Conservation (phyloP, 306 rosid species). For the Acacia melanoxylon region DNA sequence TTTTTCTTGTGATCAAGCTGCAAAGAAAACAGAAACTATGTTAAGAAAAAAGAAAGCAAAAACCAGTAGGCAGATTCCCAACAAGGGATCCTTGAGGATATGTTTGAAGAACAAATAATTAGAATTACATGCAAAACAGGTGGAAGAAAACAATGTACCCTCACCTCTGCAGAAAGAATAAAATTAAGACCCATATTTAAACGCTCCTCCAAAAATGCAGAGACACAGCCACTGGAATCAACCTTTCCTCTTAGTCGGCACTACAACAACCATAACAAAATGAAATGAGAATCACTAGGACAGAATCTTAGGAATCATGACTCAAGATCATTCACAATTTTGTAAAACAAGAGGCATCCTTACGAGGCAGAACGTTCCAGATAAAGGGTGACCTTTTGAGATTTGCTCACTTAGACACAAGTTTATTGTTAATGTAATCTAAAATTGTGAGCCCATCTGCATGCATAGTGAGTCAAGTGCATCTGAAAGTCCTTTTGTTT, state of each 20-base stretch:
- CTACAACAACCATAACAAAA: conserved; percentile 21
- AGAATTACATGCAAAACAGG: background rate
- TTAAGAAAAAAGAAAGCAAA: conserved; percentile 1
- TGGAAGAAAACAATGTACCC: conserved; percentile 4
- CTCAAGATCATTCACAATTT: background rate
- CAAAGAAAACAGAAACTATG: conserved; percentile 30
- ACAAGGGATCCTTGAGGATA: background rate
- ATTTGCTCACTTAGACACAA: background rate
- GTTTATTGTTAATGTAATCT: background rate
- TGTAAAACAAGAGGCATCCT: background rate
- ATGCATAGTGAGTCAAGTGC: background rate
- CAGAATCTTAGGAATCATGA: background rate
- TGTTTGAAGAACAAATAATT: background rate
- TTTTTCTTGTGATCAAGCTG: conserved; percentile 94
- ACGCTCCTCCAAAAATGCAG: conserved; percentile 91
- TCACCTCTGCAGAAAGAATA: conserved; percentile 58
- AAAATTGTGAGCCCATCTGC: background rate
- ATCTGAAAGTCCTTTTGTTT: background rate
- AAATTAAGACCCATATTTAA: conserved; percentile 59
- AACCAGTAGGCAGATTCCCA: background rate
- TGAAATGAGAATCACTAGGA: background rate
- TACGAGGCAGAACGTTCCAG: background rate
- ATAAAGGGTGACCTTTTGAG: background rate
- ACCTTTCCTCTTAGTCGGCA: conserved; percentile 20
- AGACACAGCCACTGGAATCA: conserved; percentile 10